Base-by-base conservation (phyloP, 805 yeast species). In the Lachancea quebecensis region DNA sequence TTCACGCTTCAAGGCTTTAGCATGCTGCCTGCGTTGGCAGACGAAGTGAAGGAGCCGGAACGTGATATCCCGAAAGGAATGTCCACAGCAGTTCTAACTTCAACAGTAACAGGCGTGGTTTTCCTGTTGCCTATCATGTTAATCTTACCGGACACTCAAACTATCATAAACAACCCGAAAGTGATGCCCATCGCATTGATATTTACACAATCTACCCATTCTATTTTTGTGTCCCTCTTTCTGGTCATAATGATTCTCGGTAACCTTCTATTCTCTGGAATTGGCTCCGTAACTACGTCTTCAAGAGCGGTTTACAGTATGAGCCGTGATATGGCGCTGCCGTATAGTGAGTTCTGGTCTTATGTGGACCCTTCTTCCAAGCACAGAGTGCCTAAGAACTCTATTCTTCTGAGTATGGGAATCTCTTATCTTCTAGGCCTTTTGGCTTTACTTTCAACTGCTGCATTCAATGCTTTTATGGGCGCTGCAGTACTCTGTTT, bases 1-100 rank as follows among this genome's bases (percentile, higher is more conserved):
- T 83, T 84, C 64, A 85, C 91, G 17, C 70, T 85, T 57, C 86
- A 85, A 48, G 95, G 93, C 0, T 86, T 83, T 62, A 91, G 91
- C 25, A 79, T 85, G 77, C 69, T 86, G 25, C 85, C 87, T 15
- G 81, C 91, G 5, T 76, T 86, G 70, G 79, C 89, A 39, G 95
- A 86, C 56, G 95, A 86, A 64, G 93, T 86, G 12, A 75, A 79
- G 50, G 70, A 70, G 17, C 91, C 95, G 0, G 93, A 86, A 58
- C 74, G 68, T 45, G 81, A 79, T 42, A 81, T 86, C 55, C 89
- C 95, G 12, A 74, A 75, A 51, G 93, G 93, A 4, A 78, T 86
- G 58, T 64, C 83, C 1, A 69, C 74, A 40, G 78, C 93, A 2
- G 84, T 85, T 12, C 42, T 77, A 35, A 71, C 84, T 38, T 77